Base-by-base conservation (phyloP, 805 yeast species). In the Zygosaccharomyces pseudorouxii region DNA sequence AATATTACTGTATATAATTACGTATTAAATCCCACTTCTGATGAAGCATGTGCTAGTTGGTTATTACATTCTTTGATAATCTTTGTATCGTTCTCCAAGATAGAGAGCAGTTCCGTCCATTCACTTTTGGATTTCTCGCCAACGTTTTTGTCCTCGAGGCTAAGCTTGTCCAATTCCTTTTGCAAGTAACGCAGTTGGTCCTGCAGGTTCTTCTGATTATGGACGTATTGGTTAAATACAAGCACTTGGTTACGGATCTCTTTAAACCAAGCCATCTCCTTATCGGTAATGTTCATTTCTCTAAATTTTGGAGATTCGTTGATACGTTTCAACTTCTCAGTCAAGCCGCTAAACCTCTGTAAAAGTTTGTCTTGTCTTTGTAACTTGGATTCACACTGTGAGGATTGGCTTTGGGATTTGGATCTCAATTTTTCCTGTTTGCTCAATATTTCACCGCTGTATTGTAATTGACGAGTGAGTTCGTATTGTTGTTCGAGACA, bases 241-340 rank as follows among this genome's bases (percentile, higher is more conserved):
- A 57, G 28, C 0, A 67, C 66, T 22, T 65, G 65, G 10, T 52
- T 55, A 38, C 63, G 67, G 7, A 78, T 62, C 54, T 76, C 80
- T 28, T 60, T 65, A 48, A 74, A 68, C 80, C 81, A 79, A 22
- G 54, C 60, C 45, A 64, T 62, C 56, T 79, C 83, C 9, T 69
- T 59, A 3, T 60, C 61, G 43, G 72, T 68, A 28, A 77, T 55
- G 0, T 73, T 68, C 12, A 62, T 45, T 5, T 68, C 63, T 37
- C 45, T 50, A 6, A 55, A 45, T 30, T 51, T 48, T 2, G 49
- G 38, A 7, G 52, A 50, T 27, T 40, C 43, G 28, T 53, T 57
- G 30, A 61, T 53, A 23, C 60, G 53, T 10, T 51, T 46, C 4
- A 75, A 43, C 9, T 52, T 63, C 3, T 61, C 55, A 7, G 59